phyloP scores from a whole-genome alignment of 352 stramenopile genomes.

The Phytophthora pinifolia region DNA sequence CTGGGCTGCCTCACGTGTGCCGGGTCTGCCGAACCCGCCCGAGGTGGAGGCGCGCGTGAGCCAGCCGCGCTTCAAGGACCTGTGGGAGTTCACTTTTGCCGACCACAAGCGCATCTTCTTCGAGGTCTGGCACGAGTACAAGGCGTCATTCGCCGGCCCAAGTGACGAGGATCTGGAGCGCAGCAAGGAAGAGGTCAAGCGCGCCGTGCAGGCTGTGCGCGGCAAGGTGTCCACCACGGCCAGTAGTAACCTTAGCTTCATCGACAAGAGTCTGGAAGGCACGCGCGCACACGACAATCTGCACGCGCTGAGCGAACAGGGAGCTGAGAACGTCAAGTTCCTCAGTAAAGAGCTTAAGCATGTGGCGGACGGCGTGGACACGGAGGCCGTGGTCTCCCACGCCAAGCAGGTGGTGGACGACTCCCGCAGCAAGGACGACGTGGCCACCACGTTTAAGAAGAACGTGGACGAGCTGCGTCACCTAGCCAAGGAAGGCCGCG shows the following conservation, averaged over 20 bases:
- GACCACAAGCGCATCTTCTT: conserved; percentile 64
- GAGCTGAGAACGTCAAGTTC: conserved; percentile 54
- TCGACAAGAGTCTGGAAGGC: conserved; percentile 69
- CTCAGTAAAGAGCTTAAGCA: conserved; percentile 55
- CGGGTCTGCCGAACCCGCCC: conserved; percentile 69
- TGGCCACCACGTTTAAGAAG: conserved; percentile 62
- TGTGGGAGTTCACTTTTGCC: conserved; percentile 76
- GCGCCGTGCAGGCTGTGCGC: conserved; percentile 42
- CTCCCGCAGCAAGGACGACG: conserved; percentile 66
- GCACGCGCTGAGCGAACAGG: conserved; percentile 45
- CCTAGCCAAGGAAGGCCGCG: conserved; percentile 56
- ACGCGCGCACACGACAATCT: conserved; percentile 65
- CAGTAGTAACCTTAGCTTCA: conserved; percentile 53
- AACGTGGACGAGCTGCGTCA: conserved; percentile 73
- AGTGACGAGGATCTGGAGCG: conserved; percentile 59
- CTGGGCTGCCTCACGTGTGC: conserved; percentile 59
- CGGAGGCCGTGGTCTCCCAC: conserved; percentile 56
- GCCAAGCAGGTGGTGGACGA: conserved; percentile 60
- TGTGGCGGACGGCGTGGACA: conserved; percentile 60
- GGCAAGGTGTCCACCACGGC: conserved; percentile 59
- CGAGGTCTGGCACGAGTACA: conserved; percentile 79
- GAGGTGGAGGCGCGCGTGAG: conserved; percentile 49
- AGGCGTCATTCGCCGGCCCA: conserved; percentile 50
- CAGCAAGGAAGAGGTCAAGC: conserved; percentile 67
- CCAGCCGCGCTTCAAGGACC: conserved; percentile 59